Conservation (phyloP, 306 rosid species). For the Phaseolus lunatus region DNA sequence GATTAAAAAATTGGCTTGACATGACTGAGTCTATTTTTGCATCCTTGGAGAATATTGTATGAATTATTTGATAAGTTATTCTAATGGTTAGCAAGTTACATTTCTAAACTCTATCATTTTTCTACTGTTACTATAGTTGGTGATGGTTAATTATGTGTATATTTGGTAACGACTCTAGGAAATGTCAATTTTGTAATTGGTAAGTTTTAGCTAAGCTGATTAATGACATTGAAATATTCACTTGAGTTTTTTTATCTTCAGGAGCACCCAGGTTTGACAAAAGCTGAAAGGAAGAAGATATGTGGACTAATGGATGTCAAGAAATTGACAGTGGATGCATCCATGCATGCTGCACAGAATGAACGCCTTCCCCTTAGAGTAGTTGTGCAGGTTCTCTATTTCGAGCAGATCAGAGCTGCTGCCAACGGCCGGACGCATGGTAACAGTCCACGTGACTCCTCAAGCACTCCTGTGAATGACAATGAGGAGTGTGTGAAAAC, state of each 20-base stretch:
- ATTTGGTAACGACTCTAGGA: neutral
- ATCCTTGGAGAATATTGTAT: neutral
- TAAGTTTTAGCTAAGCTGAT: neutral
- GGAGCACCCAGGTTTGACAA: constrained; percentile 78
- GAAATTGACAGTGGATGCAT: constrained; percentile 74
- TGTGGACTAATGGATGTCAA: constrained; percentile 81
- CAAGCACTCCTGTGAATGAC: constrained; percentile 42
- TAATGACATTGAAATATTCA: neutral
- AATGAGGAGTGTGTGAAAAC: constrained; percentile 56
- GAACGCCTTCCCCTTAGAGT: constrained; percentile 94
- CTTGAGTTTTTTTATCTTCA: constrained; percentile 43
- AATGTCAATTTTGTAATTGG: neutral
- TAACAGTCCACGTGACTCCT: constrained; percentile 39
- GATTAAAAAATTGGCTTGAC: too few species aligned
- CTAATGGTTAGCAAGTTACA: neutral
- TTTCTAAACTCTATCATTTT: neutral
- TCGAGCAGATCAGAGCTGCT: constrained; percentile 84
- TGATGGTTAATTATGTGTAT: constrained; percentile 9
- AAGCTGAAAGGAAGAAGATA: constrained; percentile 77
- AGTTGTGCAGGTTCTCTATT: constrained; percentile 87
- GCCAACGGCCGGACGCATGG: constrained; percentile 29
- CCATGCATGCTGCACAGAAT: constrained; percentile 90
- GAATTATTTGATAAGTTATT: neutral
- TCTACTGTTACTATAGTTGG: neutral
- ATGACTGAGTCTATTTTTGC: neutral